These are phyloP conservation scores for Pascua sp. DNA, from an alignment of 1,284 basidiomycete genomes.

Conservation along the genomic window DNA sequence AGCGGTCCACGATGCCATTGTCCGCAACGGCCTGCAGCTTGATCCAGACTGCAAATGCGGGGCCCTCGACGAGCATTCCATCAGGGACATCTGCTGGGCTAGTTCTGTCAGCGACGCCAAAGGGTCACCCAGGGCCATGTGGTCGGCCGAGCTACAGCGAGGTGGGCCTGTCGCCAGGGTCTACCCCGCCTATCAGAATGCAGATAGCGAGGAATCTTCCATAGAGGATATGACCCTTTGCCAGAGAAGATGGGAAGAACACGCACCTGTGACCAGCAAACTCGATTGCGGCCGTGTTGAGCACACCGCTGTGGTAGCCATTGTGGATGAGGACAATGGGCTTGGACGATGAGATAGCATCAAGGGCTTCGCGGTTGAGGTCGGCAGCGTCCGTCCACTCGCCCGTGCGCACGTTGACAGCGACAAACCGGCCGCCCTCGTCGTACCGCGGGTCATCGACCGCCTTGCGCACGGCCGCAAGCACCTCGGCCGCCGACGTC, in stretches of 20 bases:
- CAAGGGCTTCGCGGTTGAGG: slow-evolving; percentile 26
- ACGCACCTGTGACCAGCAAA: slow-evolving; percentile 11
- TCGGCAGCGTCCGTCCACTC: slow-evolving; percentile 30
- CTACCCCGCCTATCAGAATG: too few species aligned
- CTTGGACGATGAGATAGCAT: slow-evolving; percentile 18
- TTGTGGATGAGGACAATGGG: slow-evolving; percentile 35
- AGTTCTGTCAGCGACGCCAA: too few species aligned
- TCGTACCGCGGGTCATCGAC: slow-evolving; percentile 20
- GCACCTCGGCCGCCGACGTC: slow-evolving; percentile 22
- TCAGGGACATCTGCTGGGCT: slow-evolving; percentile 14
- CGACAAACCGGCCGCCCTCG: slow-evolving; percentile 19
- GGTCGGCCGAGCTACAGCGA: too few species aligned
- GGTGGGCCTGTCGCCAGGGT: too few species aligned
- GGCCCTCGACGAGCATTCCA: slow-evolving; percentile 29
- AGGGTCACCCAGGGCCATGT: too few species aligned
- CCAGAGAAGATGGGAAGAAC: too few species aligned
- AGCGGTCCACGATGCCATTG: slow-evolving; percentile 23
- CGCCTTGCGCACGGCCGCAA: slow-evolving; percentile 16
- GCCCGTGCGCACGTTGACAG: slow-evolving; percentile 26
- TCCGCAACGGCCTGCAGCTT: slow-evolving; percentile 24
- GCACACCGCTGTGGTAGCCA: slow-evolving; percentile 37
- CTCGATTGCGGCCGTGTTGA: slow-evolving; percentile 30
- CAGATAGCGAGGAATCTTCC: too few species aligned
- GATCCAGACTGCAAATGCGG: slow-evolving; percentile 27
- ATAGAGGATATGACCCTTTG: too few species aligned